Evolutionary conservation across 495 filamentous ascomycete species (phyloP).

Genomic region (Aspergillus campestris): DNA sequence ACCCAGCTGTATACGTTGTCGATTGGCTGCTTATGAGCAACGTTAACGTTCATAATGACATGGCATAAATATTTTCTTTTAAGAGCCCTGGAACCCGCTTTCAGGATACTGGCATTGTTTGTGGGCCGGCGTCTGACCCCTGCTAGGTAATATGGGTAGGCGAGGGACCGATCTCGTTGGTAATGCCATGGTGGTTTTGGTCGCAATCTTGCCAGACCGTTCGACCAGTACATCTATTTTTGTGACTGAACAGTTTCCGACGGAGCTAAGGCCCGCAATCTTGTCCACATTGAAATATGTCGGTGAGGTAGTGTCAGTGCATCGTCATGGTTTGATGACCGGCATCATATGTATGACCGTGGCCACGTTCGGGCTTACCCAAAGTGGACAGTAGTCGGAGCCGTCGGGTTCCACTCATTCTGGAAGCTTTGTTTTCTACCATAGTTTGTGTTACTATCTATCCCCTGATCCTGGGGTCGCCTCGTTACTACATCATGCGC

Average conservation of each 20-base stretch:
- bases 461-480: conserved; percentile 31
- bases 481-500: conserved; percentile 32
- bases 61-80: conserved; percentile 31
- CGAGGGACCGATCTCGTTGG: conserved; percentile 33
- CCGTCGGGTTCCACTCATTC: conserved; percentile 30
- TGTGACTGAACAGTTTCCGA: conserved; percentile 33
- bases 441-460: conserved; percentile 33
- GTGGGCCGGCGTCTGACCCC: conserved; percentile 26
- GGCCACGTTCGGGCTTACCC: conserved; percentile 28
- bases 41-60: conserved; percentile 19
- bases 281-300: conserved; percentile 36
- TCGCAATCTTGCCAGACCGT: conserved; percentile 31
- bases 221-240: conserved; percentile 26
- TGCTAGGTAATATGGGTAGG: conserved; percentile 32
- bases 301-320: conserved; percentile 34
- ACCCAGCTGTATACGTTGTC: conserved; percentile 34
- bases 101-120: conserved; percentile 33
- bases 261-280: conserved; percentile 33
- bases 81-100: conserved; percentile 22
- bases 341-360: conserved; percentile 32
- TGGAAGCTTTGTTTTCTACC: conserved; percentile 29
- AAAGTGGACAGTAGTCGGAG: conserved; percentile 17
- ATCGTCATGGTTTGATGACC: conserved; percentile 35
- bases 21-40: conserved; percentile 37
- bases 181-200: conserved; percentile 29